These are phyloP conservation scores for Cladorrhinum samala DNA, from an alignment of 495 filamentous ascomycete genomes.

Conservation along the genomic window DNA sequence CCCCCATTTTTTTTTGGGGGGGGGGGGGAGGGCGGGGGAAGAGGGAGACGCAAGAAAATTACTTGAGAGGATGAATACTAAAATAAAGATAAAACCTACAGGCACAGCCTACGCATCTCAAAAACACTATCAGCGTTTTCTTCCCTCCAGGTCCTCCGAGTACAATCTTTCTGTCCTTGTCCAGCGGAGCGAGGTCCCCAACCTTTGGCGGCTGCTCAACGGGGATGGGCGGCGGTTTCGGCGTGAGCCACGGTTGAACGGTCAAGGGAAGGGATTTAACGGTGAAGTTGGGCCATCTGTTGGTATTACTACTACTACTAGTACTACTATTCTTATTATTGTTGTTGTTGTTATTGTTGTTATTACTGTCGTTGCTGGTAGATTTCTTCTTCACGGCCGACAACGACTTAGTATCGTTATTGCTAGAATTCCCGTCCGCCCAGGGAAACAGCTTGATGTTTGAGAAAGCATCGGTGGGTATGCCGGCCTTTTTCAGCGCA, in stretches of 20 bases:
- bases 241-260: constrained; percentile 42
- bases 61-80: no score
- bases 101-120: constrained; percentile 53
- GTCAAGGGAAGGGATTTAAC: constrained; percentile 39
- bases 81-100: constrained; percentile 26
- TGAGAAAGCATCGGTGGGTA: constrained; percentile 36
- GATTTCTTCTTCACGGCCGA: neutral
- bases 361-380: constrained; percentile 16
- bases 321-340: neutral
- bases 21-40: constrained; percentile 1
- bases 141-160: constrained; percentile 30
- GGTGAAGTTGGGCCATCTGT: constrained; percentile 27
- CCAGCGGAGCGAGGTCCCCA: constrained; percentile 43
- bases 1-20: no score
- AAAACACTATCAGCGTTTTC: constrained; percentile 43
- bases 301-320: constrained; percentile 25
- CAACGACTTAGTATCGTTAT: neutral
- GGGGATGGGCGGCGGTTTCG: constrained; percentile 39
- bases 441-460: constrained; percentile 19
- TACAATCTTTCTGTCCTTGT: constrained; percentile 37
- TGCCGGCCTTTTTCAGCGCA: constrained; percentile 39
- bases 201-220: constrained; percentile 36
- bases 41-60: no score
- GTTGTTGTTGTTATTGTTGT: constrained; percentile 21
- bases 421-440: neutral